Evolutionary conservation across 345 rosid genomes (phyloP).

Genomic region (Acer campestre): DNA sequence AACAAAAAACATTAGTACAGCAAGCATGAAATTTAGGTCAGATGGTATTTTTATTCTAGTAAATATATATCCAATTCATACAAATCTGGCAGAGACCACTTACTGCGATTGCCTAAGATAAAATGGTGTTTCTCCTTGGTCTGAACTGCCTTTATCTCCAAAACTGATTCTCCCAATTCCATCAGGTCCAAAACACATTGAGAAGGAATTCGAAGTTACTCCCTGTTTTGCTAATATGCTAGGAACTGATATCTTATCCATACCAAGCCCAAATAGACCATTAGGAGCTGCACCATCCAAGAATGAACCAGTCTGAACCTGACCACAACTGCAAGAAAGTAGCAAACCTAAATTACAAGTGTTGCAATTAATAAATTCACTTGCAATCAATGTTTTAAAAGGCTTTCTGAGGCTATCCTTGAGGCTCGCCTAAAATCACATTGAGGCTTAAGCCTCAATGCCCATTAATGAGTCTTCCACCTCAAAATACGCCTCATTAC

Average conservation of each 20-base stretch:
- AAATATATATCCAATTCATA: not conserved
- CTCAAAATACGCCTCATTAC: no score
- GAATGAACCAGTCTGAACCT: constrained; percentile 82
- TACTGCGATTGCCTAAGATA: constrained; percentile 60
- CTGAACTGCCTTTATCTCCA: constrained; percentile 84
- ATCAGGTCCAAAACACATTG: constrained; percentile 84
- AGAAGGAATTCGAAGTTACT: constrained; percentile 73
- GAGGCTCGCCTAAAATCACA: no score
- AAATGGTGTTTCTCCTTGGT: constrained; percentile 88
- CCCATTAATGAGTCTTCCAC: no score
- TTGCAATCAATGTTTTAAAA: no score
- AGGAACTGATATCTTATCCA: constrained; percentile 78
- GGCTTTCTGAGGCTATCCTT: no score
- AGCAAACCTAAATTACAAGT: constrained; percentile 16
- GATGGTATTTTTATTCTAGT: not conserved
- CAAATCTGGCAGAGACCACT: constrained; percentile 30
- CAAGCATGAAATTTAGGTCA: not conserved
- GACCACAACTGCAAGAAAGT: constrained; percentile 74
- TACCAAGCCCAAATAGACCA: constrained; percentile 96
- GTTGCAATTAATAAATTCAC: not conserved
- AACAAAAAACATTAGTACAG: constrained; percentile 18
- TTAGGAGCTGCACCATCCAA: constrained; percentile 89
- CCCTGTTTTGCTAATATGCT: constrained; percentile 80
- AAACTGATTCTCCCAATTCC: constrained; percentile 87
- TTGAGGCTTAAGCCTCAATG: no score